Evolutionary conservation across 495 filamentous ascomycete species (phyloP).

Genomic region (Chaetomidium leptoderma): DNA sequence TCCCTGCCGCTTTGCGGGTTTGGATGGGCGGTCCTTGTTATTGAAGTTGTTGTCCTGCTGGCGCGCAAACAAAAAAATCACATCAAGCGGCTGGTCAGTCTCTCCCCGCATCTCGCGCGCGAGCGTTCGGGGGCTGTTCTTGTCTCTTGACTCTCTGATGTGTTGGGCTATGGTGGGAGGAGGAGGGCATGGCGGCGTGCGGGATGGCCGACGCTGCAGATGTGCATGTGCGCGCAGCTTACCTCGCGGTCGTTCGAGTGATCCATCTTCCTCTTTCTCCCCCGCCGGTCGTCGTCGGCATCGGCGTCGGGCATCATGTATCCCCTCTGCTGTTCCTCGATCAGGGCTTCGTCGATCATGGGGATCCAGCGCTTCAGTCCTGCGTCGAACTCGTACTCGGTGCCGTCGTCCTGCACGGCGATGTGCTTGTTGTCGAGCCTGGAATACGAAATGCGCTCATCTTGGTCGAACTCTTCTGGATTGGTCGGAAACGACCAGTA

Average conservation of each 20-base stretch:
- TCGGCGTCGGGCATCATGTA: constrained; percentile 55
- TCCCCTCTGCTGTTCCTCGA: constrained; percentile 70
- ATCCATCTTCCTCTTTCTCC: constrained; percentile 74
- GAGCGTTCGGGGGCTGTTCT: constrained; percentile 16
- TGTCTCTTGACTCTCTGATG: constrained; percentile 7
- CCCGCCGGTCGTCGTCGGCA: constrained; percentile 52
- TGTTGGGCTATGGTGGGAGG: constrained; percentile 13
- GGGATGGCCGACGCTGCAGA: constrained; percentile 19
- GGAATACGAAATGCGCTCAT: constrained; percentile 82
- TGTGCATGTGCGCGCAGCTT: constrained; percentile 36
- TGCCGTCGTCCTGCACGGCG: constrained; percentile 77
- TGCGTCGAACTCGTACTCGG: constrained; percentile 77
- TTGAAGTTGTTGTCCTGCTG: constrained; percentile 26
- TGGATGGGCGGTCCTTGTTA: constrained; percentile 22
- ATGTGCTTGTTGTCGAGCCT: constrained; percentile 74
- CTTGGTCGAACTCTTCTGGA: constrained; percentile 69
- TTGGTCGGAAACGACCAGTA: constrained; percentile 61
- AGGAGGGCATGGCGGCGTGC: constrained; percentile 11
- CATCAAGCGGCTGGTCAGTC: constrained; percentile 31
- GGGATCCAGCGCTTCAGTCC: constrained; percentile 74
- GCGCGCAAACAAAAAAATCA: constrained; percentile 23
- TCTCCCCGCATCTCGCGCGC: constrained; percentile 18
- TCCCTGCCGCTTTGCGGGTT: constrained; percentile 29
- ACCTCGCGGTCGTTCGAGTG: constrained; percentile 55
- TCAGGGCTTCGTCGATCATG: constrained; percentile 72